Conservation (phyloP, 106 monocot genomes). For the Agapanthus africanus region DNA sequence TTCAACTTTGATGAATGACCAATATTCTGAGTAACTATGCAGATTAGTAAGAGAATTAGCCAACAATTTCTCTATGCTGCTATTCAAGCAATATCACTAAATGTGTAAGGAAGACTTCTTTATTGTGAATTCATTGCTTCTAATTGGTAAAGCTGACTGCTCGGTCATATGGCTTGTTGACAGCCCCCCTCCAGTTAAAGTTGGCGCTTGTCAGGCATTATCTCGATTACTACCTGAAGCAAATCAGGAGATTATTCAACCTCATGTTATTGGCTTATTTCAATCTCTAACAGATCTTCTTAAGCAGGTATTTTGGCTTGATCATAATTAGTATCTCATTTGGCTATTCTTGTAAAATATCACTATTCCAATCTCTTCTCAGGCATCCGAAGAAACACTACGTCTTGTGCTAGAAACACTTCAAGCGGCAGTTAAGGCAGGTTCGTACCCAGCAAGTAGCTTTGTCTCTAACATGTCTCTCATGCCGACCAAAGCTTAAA, state of each 20-base stretch:
- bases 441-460: slow-evolving; percentile 19
- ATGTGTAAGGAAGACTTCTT: slow-evolving; percentile 55
- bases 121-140: background rate
- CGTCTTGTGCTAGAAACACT: slow-evolving; percentile 99
- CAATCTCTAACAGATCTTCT: slow-evolving; percentile 74
- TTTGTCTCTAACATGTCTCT: slow-evolving; percentile 1
- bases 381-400: slow-evolving; percentile 95
- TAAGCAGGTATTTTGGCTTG: slow-evolving; percentile 41
- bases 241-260: slow-evolving; percentile 34
- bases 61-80: slow-evolving; percentile 66
- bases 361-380: slow-evolving; percentile 3
- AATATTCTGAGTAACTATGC: slow-evolving; percentile 12
- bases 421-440: slow-evolving; percentile 79
- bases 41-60: slow-evolving; percentile 48
- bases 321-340: background rate
- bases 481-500: background rate
- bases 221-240: slow-evolving; percentile 57
- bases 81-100: slow-evolving; percentile 53
- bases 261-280: slow-evolving; percentile 58
- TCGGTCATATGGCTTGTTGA: slow-evolving; percentile 15
- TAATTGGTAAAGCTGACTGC: slow-evolving; percentile 3
- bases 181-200: slow-evolving; percentile 83
- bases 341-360: background rate
- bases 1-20: background rate
- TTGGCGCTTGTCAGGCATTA: slow-evolving; percentile 82